Percentiles rank a stretch among this genome's conserved stretches.
Evolutionary conservation across 2,329 filamentous ascomycete species (phyloP).

Genomic region (Rhynchosporium agropyri): DNA sequence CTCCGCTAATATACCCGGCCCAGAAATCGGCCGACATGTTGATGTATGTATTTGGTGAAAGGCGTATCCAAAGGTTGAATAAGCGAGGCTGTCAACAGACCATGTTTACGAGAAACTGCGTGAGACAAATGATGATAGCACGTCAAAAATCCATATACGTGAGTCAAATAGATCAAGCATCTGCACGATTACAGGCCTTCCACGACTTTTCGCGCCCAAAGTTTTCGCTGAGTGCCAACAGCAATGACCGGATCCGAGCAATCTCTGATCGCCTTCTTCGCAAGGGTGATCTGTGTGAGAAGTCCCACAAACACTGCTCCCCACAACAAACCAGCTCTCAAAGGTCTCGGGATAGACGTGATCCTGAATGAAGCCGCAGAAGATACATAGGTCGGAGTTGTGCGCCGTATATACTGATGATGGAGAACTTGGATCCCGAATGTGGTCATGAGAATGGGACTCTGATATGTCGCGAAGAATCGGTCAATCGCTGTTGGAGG

Average conservation of each 20-base stretch:
- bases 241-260: constrained; percentile 33
- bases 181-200: constrained; percentile 20
- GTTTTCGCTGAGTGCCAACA: constrained; percentile 24
- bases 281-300: constrained; percentile 35
- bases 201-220: constrained; percentile 20
- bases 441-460: constrained; percentile 32
- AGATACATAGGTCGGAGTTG: constrained; percentile 25
- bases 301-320: constrained; percentile 35
- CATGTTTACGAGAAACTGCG: constrained; percentile 15
- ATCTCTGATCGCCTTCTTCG: constrained; percentile 34
- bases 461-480: constrained; percentile 35
- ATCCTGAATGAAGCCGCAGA: constrained; percentile 14
- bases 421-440: constrained; percentile 34
- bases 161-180: not conserved
- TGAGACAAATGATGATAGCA: not conserved
- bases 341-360: constrained; percentile 25
- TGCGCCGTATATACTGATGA: constrained; percentile 34
- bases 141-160: not conserved
- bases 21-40: constrained; percentile 73
- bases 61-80: not conserved
- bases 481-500: constrained; percentile 29
- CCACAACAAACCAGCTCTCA: constrained; percentile 37
- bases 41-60: not conserved
- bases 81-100: constrained; percentile 7
- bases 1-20: constrained; percentile 89